Conservation (phyloP, 1,139 yeast species). For the Groenewaldozyma sp. region DNA sequence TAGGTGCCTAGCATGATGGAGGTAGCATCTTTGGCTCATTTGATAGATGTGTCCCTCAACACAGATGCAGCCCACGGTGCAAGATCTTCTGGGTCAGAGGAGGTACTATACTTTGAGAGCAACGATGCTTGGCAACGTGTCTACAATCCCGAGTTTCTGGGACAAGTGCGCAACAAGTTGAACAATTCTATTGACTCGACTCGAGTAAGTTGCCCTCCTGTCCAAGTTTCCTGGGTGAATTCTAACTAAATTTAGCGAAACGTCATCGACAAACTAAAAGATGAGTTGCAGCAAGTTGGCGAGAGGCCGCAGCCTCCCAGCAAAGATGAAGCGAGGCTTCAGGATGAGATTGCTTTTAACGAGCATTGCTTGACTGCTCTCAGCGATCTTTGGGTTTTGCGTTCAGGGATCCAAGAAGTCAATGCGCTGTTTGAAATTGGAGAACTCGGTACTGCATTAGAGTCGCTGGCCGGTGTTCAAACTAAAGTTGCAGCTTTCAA, state of each 20-base stretch:
- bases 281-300: constrained; percentile 13
- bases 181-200: constrained; percentile 16
- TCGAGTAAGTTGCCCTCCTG: constrained; percentile 1
- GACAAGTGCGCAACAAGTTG: constrained; percentile 33
- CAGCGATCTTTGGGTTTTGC: constrained; percentile 23
- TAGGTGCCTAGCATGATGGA: constrained; percentile 1
- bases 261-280: constrained; percentile 26
- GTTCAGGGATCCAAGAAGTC: constrained; percentile 24
- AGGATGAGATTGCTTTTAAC: constrained; percentile 2
- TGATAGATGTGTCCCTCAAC: constrained; percentile 3
- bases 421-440: constrained; percentile 20
- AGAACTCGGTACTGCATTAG: constrained; percentile 20
- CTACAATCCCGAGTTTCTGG: constrained; percentile 4
- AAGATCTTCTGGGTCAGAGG: not conserved
- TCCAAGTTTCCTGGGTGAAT: not conserved
- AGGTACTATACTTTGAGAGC: not conserved
- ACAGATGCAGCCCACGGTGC: not conserved
- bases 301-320: not conserved
- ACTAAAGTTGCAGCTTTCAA: constrained; percentile 17
- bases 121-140: constrained; percentile 3
- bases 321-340: no score
- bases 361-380: constrained; percentile 11
- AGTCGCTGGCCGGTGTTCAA: constrained; percentile 19
- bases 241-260: not conserved
- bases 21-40: constrained; percentile 5